Evolutionary conservation across 2,329 filamentous ascomycete genomes (phyloP), one percentile per base, ranked within the genome.

Genomic region (Cryphonectria nitschkei): DNA sequence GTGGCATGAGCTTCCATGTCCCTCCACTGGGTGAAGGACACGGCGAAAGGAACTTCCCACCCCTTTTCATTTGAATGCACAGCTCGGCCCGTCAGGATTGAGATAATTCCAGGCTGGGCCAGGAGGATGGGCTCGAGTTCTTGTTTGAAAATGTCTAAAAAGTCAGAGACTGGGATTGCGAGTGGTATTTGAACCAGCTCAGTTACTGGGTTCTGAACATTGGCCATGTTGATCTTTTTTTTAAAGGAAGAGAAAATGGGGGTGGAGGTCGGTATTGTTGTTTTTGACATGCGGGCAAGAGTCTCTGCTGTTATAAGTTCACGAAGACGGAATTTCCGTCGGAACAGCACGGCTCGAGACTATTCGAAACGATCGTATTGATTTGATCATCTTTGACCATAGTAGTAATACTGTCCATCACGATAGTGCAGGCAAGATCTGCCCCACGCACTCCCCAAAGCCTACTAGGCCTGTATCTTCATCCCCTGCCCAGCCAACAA

Each of bases 21-120:
- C 46, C 56, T 41, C 67, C 67, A 68, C 11, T 68, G 67, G 6
- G 67, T 68, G 22, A 68, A 39, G 14, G 67, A 64, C 5, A 68
- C 61, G 22, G 43, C 67, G 29, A 41, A 32, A 3, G 37, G 9
- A 29, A n/a, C 14, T 2, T 41, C 16, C 13, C n/a, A 22, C 26
- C n/a, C 22, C 50, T 29, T 9, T 16, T 22, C 34, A 4, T 34
- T 34, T 1, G 50, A 19, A 1, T 22, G 7, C 1, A 64, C 29
- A 0, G 52, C 26, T 41, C 37, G 26, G 6, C 60, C 60, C 13
- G 67, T 68, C 1, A 64, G n/a, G 8, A 68, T 41, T 32, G 67
- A 64, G 8, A 68, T 16, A 11, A 68, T 65, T 3, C 67, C 67
- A 8, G 16, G 7, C 26, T 68, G 67, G 3, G 22, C 60, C 34